phyloP scores from a whole-genome alignment of 768 basidiomycete genomes.

The Boletus coccyginus region DNA sequence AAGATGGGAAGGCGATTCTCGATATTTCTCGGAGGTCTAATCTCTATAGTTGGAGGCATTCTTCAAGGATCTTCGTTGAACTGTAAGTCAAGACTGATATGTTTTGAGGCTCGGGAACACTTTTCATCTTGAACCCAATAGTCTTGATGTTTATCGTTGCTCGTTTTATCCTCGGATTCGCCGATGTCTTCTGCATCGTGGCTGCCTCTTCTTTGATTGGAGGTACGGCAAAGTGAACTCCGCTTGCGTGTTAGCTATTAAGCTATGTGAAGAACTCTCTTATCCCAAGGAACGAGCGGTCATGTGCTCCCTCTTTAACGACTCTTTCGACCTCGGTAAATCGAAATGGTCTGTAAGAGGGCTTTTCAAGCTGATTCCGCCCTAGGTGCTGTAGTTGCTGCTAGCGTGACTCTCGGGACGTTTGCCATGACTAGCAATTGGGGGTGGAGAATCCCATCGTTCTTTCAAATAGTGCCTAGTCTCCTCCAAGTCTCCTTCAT shows the following conservation, averaged over 20 bases:
- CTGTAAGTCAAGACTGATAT: not conserved
- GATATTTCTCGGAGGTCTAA: conserved; percentile 11
- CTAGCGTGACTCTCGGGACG: conserved; percentile 45
- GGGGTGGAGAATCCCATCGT: conserved; percentile 16
- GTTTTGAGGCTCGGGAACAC: not conserved
- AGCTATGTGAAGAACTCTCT: conserved; percentile 9
- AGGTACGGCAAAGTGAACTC: not conserved
- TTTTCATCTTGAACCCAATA: not conserved
- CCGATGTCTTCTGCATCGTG: conserved; percentile 8
- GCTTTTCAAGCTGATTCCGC: not conserved
- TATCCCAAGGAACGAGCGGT: conserved; percentile 2
- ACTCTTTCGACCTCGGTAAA: conserved; percentile 3
- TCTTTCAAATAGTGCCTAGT: conserved; percentile 55
- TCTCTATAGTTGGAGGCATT: conserved; percentile 10
- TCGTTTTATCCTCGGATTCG: conserved; percentile 17
- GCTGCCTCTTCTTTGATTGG: conserved; percentile 6
- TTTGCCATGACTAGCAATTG: too few species aligned
- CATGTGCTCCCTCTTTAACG: too few species aligned
- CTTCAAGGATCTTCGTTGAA: conserved; percentile 16
- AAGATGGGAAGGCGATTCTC: conserved; percentile 14
- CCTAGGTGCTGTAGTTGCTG: conserved; percentile 32
- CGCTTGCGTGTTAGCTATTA: too few species aligned
- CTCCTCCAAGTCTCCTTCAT: conserved; percentile 42
- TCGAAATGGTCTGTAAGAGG: not conserved
- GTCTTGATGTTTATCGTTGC: conserved; percentile 15